Base-by-base conservation (phyloP, 1,284 basidiomycete species). In the Ganoderma lingzhi region DNA sequence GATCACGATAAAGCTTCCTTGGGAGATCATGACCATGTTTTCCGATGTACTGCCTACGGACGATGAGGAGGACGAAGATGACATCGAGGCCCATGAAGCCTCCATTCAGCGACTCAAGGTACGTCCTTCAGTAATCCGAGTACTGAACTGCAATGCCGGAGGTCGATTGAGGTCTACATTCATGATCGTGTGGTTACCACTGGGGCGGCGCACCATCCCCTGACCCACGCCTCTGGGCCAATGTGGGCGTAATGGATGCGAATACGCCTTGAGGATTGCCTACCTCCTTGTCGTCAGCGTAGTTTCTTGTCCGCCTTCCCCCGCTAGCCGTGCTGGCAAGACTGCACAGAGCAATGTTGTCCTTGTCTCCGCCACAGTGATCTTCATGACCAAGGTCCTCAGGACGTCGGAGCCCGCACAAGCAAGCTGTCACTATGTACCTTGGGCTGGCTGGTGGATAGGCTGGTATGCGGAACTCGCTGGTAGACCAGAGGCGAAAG, bases 51-150 rank as follows among this genome's bases (percentile, higher is more conserved):
- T 97, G 37, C 93, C 94, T 58, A 94, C 93, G 19, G 95, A 96
- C 70, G 96, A 97, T 72, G 95, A 97, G 78, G 96, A 97, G 78
- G 96, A 98, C 76, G 96, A 98, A 75, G 96, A 98, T 76, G 96
- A 98, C 76, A 90, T 97, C 56, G 97, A 98, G 81, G 97, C 97
- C 0, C 95, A 98, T 78, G 95, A 97, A 78, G 97, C 96, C 19
- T 96, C 93, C 53, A 92, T 97, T 73, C 91, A 93, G 77, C 88
- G 97, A 14, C 84, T 96, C 67, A 93, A 94, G 82, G 93, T 92
- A 73, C 59, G 82, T 62, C 2, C 17, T 9, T 2, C 8, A 6
- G 6, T 35, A 4, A 10, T 19, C 28, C n/a, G 15, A 32, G n/a
- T 6, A 48, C 48, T 51, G 8, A 28, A 10, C 10, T 5, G 8